Evolutionary conservation across 2,329 filamentous ascomycete genomes (phyloP).

Genomic region (Fusarium abutilonis): DNA sequence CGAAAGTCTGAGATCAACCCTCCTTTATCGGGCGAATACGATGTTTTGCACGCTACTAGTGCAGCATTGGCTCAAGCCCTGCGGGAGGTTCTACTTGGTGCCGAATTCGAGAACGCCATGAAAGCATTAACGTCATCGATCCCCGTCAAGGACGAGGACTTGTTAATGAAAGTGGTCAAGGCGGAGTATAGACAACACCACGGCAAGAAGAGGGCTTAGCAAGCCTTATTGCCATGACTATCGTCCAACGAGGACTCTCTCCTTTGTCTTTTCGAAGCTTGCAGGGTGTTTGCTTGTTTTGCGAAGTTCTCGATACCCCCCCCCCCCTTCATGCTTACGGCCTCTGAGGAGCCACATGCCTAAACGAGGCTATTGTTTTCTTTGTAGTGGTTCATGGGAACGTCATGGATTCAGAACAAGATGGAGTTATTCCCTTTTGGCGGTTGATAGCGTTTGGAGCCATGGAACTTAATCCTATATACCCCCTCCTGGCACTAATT

Average conservation of each 20-base stretch:
- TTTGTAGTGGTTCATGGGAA: slow-evolving; percentile 35
- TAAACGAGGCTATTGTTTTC: slow-evolving; percentile 37
- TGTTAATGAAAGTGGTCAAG: slow-evolving; percentile 89
- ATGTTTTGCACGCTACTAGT: slow-evolving; percentile 88
- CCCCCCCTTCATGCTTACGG: slow-evolving; percentile 37
- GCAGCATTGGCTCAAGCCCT: slow-evolving; percentile 92
- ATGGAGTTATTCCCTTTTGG: slow-evolving; percentile 39
- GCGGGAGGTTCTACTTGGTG: slow-evolving; percentile 85
- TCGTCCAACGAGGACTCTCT: slow-evolving; percentile 33
- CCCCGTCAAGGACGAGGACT: slow-evolving; percentile 90
- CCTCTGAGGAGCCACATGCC: slow-evolving; percentile 42
- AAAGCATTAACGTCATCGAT: slow-evolving; percentile 95
- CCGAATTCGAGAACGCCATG: slow-evolving; percentile 98
- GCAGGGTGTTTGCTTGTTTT: slow-evolving; percentile 35
- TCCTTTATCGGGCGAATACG: slow-evolving; percentile 65
- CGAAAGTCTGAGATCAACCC: slow-evolving; percentile 35
- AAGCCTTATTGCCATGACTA: slow-evolving; percentile 44
- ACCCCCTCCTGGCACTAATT: slow-evolving; percentile 43
- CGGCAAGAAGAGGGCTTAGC: slow-evolving; percentile 56
- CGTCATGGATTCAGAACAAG: slow-evolving; percentile 33
- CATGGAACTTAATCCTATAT: slow-evolving; percentile 45
- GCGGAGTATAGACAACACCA: slow-evolving; percentile 82
- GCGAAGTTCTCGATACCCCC: slow-evolving; percentile 41
- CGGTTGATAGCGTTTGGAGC: slow-evolving; percentile 38
- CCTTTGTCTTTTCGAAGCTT: slow-evolving; percentile 36